These are phyloP conservation scores for Phytophthora pisi DNA, from an alignment of 352 stramenopile genomes.

Conservation along the genomic window DNA sequence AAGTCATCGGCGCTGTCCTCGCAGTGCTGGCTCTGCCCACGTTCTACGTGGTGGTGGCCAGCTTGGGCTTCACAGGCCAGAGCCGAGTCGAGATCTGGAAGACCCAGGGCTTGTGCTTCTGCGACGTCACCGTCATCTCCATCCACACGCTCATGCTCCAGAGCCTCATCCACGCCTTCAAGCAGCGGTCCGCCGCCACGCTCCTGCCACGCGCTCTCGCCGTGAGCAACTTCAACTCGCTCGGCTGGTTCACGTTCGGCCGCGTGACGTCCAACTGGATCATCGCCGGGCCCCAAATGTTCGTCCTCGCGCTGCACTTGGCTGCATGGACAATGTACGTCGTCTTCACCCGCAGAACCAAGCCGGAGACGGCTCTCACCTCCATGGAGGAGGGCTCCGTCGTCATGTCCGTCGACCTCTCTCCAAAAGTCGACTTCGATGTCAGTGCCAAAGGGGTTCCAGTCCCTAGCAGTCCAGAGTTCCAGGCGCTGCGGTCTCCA, in stretches of 20 bases:
- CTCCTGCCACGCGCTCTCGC: conserved; percentile 45
- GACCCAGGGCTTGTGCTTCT: conserved; percentile 43
- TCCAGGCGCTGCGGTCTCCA: conserved; percentile 22
- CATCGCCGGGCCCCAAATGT: conserved; percentile 52
- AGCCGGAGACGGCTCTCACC: not conserved
- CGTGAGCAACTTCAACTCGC: conserved; percentile 56
- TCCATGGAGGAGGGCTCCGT: conserved; percentile 19
- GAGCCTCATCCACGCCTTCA: conserved; percentile 41
- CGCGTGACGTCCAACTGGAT: conserved; percentile 55
- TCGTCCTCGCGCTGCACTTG: conserved; percentile 45
- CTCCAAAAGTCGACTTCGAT: conserved; percentile 19
- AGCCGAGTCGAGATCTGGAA: conserved; percentile 31
- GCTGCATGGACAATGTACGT: conserved; percentile 41
- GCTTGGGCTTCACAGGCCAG: conserved; percentile 32
- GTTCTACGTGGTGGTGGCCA: conserved; percentile 36
- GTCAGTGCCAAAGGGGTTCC: conserved; percentile 8
- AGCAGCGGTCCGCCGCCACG: conserved; percentile 40
- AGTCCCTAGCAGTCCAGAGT: conserved; percentile 28
- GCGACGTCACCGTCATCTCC: conserved; percentile 34
- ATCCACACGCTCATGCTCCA: conserved; percentile 53
- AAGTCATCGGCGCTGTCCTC: conserved; percentile 23
- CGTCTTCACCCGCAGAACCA: conserved; percentile 27
- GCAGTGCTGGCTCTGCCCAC: conserved; percentile 25
- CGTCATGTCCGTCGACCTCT: conserved; percentile 20
- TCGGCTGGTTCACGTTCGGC: conserved; percentile 58